These are phyloP conservation scores for Phaeosphaeriaceae sp. DNA, from an alignment of 2,329 filamentous ascomycete genomes.

Conservation along the genomic window DNA sequence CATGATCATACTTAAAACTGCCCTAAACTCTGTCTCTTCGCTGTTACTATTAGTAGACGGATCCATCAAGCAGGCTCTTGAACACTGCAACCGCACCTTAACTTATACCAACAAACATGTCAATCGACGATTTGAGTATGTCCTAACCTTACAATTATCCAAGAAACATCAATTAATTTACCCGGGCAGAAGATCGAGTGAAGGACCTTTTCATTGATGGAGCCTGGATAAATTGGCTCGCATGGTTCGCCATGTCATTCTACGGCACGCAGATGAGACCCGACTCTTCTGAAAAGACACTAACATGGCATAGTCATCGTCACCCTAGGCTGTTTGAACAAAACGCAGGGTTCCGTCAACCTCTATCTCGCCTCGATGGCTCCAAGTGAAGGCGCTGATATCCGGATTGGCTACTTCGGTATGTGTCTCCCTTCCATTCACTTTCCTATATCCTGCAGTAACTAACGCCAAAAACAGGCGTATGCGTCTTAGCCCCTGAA, in stretches of 20 bases:
- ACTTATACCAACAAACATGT: too few species aligned
- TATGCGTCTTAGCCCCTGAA: background rate
- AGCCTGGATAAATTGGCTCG: background rate
- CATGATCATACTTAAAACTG: too few species aligned
- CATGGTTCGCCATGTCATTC: background rate
- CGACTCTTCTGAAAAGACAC: background rate
- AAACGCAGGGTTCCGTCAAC: background rate
- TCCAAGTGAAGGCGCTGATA: background rate
- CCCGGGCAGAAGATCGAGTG: too few species aligned
- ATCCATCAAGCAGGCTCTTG: too few species aligned
- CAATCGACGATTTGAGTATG: too few species aligned
- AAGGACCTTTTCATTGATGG: background rate
- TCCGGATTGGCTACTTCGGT: conserved; percentile 5
- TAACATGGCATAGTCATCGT: background rate
- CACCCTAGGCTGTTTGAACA: background rate
- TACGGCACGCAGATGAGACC: background rate
- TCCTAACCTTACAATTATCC: too few species aligned
- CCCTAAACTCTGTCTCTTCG: too few species aligned
- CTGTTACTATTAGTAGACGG: too few species aligned
- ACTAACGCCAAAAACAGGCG: background rate
- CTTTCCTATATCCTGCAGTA: background rate
- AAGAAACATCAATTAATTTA: too few species aligned
- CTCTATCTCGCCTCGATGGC: background rate
- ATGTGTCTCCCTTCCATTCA: background rate
- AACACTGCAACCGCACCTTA: too few species aligned